phyloP scores from a whole-genome alignment of 352 stramenopile genomes.

The Pythium angustatum region DNA sequence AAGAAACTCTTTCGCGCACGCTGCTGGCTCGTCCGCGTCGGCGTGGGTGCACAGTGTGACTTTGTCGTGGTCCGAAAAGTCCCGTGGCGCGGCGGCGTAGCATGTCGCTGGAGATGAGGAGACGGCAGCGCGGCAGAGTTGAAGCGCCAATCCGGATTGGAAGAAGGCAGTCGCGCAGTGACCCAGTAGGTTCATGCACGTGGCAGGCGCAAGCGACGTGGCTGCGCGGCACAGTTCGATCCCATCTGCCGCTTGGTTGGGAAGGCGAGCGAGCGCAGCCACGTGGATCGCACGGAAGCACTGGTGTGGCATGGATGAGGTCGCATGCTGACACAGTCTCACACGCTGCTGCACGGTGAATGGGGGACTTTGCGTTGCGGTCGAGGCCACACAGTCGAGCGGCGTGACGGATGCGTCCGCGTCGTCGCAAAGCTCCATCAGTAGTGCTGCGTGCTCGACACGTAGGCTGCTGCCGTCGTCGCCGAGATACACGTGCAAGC shows the following conservation, averaged over 20 bases:
- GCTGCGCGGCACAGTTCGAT: conserved; percentile 26
- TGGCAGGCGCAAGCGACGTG: not conserved
- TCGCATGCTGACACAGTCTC: conserved; percentile 15
- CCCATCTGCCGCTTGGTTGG: not conserved
- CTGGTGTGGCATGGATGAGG: not conserved
- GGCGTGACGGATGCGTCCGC: not conserved
- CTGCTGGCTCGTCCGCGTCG: conserved; percentile 35
- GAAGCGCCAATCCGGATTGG: not conserved
- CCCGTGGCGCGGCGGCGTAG: conserved; percentile 34
- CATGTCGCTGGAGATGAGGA: conserved; percentile 28
- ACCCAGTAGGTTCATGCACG: conserved; percentile 26
- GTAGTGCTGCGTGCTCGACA: conserved; percentile 6
- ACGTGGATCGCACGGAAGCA: conserved; percentile 23
- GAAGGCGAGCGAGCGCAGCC: conserved; percentile 1
- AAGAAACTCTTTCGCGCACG: conserved; percentile 32
- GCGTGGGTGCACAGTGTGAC: conserved; percentile 41
- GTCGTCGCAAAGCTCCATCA: conserved; percentile 19
- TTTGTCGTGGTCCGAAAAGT: conserved; percentile 42
- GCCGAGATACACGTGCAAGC: not conserved
- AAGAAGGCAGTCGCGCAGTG: not conserved
- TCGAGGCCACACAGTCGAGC: conserved; percentile 16
- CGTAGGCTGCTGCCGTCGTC: not conserved
- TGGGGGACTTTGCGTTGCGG: not conserved
- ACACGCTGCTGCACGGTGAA: conserved; percentile 4
- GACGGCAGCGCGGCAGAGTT: conserved; percentile 12